Base-by-base conservation (phyloP, 345 rosid genomes). In the Bruguiera parviflora region DNA sequence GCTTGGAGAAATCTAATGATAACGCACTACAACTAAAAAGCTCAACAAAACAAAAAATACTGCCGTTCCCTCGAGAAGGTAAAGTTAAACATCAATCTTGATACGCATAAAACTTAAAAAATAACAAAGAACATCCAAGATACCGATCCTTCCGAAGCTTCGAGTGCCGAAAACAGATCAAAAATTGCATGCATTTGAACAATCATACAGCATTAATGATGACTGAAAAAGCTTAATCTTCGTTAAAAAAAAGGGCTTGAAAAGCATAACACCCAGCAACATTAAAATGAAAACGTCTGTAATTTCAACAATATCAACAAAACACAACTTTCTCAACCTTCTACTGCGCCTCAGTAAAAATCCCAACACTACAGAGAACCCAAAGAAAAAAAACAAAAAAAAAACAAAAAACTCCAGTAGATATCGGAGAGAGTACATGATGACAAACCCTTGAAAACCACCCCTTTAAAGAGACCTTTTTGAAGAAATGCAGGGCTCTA, bases 41-140 rank as follows among this genome's bases (percentile, higher is more conserved):
- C 59, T 56, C 25, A 56, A 2, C 18, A 56, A 56, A n/a, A 21
- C 31, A 11, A 11, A 56, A 55, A 55, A 22, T 55, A 11, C 58
- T n/a, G 27, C 4, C 16, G 2, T 24, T 55, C 24, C 29, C 25
- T 13, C 16, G 10, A 56, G 16, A 56, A 11, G 9, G 31, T 27
- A 3, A 10, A 22, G 16, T 24, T 20, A 21, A 56, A n/a, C 31
- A 56, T 24, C 58, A 55, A 3, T 55, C 28, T 27, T 56, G 5
- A 4, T 3, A 25, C 6, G 7, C 10, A 13, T 0, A 1, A 55
- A 43, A 70, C 47, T 49, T 11, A 29, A 27, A 61, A 72, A 33
- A 51, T 56, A 71, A 72, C 67, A 72, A 73, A 65, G 72, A 21
- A 63, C 71, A 60, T 62, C 64, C 63, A 37, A 56, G 58, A 77